Evolutionary conservation across 257 asterid species (phyloP), one percentile per base, ranked within the genome.

Genomic region (Knoxia roxburghii): DNA sequence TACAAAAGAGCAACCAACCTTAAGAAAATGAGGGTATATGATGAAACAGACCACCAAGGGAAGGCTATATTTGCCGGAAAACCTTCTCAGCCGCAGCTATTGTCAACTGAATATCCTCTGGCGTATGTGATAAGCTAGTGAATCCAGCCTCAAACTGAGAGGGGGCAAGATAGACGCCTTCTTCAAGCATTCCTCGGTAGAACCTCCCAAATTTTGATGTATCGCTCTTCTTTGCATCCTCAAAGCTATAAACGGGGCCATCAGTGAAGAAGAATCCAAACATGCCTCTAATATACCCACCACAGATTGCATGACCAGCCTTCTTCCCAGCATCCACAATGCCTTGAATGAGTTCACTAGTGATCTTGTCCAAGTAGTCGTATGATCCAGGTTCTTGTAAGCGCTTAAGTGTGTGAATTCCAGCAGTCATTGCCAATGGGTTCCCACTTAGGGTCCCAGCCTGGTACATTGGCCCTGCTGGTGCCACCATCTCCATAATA

Each of bases 351-450:
- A 94, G 93, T 72, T 88, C 89, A 18, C 95, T 73, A 0, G 97
- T 94, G 67, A 94, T 75, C 82, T 82, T 82, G 79, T 88, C 70
- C 81, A 94, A 73, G 82, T 90, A 81, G 0, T 87, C 97, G 12
- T 94, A 94, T 1, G 87, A 81, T 29, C 96, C 97, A 6, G 84
- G 80, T 68, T 86, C 69, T 49, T 84, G 72, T 53, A 94, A 84
- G 73, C 96, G 83, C 83, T 85, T 87, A 24, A 94, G 96, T 6
- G 97, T 94, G 80, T 88, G 95, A 70, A 94, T 90, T 49, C 99
- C 99, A 7, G 99, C 99, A 52, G 99, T 88, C 99, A 94, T 94
- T 64, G 97, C 99, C 79, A 94, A 70, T 2, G 99, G 99, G 80
- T 94, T 94, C 46, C 99, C 99, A 56, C 97, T 90, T 0, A 94